Base-by-base conservation (phyloP, 2,329 filamentous ascomycete species). In the Lasiodiplodia citricola region DNA sequence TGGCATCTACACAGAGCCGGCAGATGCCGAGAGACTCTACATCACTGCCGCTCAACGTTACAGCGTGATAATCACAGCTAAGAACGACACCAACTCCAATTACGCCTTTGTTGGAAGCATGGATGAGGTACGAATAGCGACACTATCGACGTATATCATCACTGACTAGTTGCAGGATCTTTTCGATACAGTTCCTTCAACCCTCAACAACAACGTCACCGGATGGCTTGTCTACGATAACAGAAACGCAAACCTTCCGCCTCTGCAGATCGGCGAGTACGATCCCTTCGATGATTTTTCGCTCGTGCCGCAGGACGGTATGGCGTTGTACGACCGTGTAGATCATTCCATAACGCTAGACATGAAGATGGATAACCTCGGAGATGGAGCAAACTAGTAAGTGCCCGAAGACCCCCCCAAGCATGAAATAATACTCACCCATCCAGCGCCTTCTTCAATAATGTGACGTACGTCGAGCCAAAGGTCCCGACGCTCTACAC, bases 401-500 rank as follows among this genome's bases (percentile, higher is more conserved):
- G 83, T 75, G 14, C 11, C 13, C 56, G 60, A 28, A n/a, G 23
- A 35, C 57, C 51, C 13, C 16, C 28, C 52, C 67, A 13, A 8
- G 1, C 47, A 25, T 35, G 21, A 25, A 16, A 14, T 31, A 11
- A 14, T 31, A 11, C 55, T 64, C 4, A 71, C 69, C 62, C 52
- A 25, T 5, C 11, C 37, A 81, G 79, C 69, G 83, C 83, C 23
- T 84, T 83, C 75, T 84, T 85, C 79, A 94, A 95, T 83, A 90
- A 92, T 78, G 87, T 93, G 71, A 93, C 91, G 37, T 97, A 94
- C 77, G 86, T 87, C 3, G 68, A 81, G 0, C 92, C 92, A 60
- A 92, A 92, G 76, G 93, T 96, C 0, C 94, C 93, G 0, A 89
- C 91, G 0, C 84, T 97, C 0, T 96, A 94, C 83, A 93, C 91